A percentile compares a stretch with the other conserved stretches of the same genome.
phyloP scores from a whole-genome alignment of 2,329 filamentous ascomycete species.

The Botrytis hyacinthi region DNA sequence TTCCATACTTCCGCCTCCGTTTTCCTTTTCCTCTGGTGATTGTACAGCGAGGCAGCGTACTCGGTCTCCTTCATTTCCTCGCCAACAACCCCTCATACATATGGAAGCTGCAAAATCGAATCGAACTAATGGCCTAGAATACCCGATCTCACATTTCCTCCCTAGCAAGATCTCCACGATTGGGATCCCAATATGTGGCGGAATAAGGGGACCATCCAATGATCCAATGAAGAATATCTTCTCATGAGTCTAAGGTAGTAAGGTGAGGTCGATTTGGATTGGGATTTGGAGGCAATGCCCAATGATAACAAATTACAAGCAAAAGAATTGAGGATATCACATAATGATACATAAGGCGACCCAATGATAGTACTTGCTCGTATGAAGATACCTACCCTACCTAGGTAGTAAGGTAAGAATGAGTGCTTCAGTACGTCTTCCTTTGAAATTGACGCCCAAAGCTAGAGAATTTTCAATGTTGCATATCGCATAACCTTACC shows the following conservation, averaged over 20 bases:
- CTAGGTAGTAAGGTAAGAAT: not conserved
- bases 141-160: not conserved
- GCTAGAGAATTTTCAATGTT: not conserved
- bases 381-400: not conserved
- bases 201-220: not conserved
- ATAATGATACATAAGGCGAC: not conserved
- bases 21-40: not conserved
- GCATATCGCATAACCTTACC: not conserved
- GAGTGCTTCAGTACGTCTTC: not conserved
- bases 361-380: not conserved
- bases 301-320: not conserved
- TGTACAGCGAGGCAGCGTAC: not conserved
- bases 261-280: not conserved
- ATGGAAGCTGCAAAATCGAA: not conserved
- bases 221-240: constrained; percentile 10
- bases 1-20: not conserved
- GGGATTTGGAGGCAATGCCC: not conserved
- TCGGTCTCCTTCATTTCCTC: not conserved
- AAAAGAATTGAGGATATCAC: not conserved
- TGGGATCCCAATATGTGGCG: constrained; percentile 7
- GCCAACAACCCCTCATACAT: not conserved
- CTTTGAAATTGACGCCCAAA: constrained; percentile 12
- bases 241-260: not conserved
- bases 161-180: not conserved
- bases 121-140: not conserved